Evolutionary conservation across 2,329 filamentous ascomycete species (phyloP).

Genomic region (Aspergillus texensis): DNA sequence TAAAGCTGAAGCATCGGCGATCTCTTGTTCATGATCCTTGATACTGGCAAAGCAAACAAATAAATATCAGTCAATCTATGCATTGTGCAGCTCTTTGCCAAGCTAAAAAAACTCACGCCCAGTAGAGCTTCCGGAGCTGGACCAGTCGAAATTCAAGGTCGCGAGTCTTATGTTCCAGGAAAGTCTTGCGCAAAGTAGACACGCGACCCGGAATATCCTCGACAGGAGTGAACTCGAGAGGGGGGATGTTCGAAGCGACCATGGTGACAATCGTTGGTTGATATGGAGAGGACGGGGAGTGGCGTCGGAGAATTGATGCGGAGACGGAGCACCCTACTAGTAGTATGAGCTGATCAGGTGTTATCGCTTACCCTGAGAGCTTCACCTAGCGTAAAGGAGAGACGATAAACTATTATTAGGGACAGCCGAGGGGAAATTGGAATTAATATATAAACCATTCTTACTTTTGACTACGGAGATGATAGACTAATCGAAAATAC

Average conservation of each 20-base stretch:
- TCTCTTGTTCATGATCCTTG: slow-evolving; percentile 72
- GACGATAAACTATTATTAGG: neutral
- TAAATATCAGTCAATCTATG: slow-evolving; percentile 14
- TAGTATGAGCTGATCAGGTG: neutral
- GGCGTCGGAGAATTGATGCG: neutral
- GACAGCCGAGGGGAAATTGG: neutral
- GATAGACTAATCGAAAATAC: neutral
- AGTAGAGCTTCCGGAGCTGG: slow-evolving; percentile 93
- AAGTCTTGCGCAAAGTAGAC: slow-evolving; percentile 67
- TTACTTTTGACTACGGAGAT: neutral
- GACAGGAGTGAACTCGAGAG: slow-evolving; percentile 64
- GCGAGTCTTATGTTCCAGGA: slow-evolving; percentile 78
- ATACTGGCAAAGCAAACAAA: slow-evolving; percentile 47
- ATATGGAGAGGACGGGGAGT: neutral
- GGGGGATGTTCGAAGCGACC: slow-evolving; percentile 38
- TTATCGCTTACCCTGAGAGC: neutral
- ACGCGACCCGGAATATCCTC: slow-evolving; percentile 67
- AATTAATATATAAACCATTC: neutral
- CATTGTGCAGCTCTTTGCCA: slow-evolving; percentile 1
- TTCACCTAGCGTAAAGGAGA: neutral
- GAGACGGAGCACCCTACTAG: neutral
- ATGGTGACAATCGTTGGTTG: slow-evolving; percentile 25
- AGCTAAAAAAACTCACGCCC: slow-evolving; percentile 60
- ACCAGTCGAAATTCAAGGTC: slow-evolving; percentile 77
- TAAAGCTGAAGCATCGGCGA: slow-evolving; percentile 72